These are phyloP conservation scores for Fusarium ambrosium DNA, from an alignment of 2,329 filamentous ascomycete genomes.

Conservation along the genomic window DNA sequence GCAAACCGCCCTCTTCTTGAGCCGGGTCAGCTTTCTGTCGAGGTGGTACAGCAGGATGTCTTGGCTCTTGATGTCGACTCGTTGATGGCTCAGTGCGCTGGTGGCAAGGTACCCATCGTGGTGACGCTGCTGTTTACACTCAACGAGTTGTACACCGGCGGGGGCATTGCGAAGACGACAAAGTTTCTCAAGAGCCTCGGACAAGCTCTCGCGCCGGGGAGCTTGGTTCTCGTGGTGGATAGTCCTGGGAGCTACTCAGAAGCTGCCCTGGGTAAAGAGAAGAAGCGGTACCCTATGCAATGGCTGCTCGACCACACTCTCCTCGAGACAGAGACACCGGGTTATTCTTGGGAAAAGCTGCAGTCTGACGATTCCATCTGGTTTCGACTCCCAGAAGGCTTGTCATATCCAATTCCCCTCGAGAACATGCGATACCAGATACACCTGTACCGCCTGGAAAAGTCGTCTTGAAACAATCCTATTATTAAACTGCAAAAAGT, in stretches of 20 bases:
- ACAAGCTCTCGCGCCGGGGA: conserved; percentile 65
- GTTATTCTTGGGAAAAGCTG: conserved; percentile 78
- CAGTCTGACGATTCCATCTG: conserved; percentile 83
- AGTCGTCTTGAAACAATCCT: conserved; percentile 30
- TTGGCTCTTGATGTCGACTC: conserved; percentile 56
- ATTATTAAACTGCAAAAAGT: conserved; percentile 11
- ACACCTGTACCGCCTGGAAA: conserved; percentile 76
- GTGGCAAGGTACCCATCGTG: conserved; percentile 60
- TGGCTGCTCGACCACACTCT: conserved; percentile 91
- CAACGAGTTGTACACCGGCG: conserved; percentile 91
- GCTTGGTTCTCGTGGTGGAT: conserved; percentile 87
- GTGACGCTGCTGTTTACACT: conserved; percentile 93
- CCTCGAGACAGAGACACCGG: conserved; percentile 58
- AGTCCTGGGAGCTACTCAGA: conserved; percentile 95
- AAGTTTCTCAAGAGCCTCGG: conserved; percentile 80
- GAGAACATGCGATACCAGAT: conserved; percentile 98
- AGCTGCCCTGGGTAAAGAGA: conserved; percentile 74
- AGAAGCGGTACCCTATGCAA: conserved; percentile 88
- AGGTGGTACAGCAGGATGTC: conserved; percentile 64
- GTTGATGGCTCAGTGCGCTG: conserved; percentile 51
- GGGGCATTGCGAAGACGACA: conserved; percentile 80
- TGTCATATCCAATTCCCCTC: conserved; percentile 86
- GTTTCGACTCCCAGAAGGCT: conserved; percentile 78
- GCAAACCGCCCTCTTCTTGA: conserved; percentile 61
- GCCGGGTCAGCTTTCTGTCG: conserved; percentile 53